Base-by-base conservation (phyloP, 768 basidiomycete species). In the Suillus subaureus region DNA sequence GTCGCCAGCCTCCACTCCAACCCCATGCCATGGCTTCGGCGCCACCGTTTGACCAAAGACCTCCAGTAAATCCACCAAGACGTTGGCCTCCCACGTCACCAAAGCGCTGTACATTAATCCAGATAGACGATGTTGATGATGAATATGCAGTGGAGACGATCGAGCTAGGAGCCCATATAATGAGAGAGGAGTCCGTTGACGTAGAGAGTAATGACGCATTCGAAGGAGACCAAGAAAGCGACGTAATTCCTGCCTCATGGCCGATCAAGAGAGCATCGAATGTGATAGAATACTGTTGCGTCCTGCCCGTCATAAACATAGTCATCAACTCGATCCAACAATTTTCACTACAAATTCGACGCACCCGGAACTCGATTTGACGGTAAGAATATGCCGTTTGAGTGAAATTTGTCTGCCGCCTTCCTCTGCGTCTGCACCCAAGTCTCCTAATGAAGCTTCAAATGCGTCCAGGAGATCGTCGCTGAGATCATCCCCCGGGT, bases 231-330 rank as follows among this genome's bases (percentile, higher is more conserved):
- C 96, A 99, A 40, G 88, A 81, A n/a, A 99, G 75, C 39, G 90
- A 92, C 0, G 97, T 97, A 33, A 99, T 81, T 33, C 92, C 93
- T 7, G 91, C 92, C 79, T 99, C 97, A 71, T 99, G 97, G n/a
- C 97, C 97, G 28, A 99, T 80, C 23, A 99, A 84, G 12, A 99
- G 86, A 1, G 97, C 96, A 71, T 99, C 97, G 63, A 98, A 94
- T 1, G 91, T 93, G 43, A 97, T 85, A 8, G 90, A 87, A 72
- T 88, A 97, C 64, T 88, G 87, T 52, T 76, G 76, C 12, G 67
- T 54, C 42, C 85, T 87, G 69, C 4, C 18, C 28, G 21, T 54
- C 45, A 18, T 21, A 61, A 8, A 21, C 5, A 64, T n/a, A 64
- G 52, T 72, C 54, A 62, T 47, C 62, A 11, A 37, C 58, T 13